A percentile compares a stretch with the other conserved stretches of the same genome.
Evolutionary conservation across 1,139 yeast species (phyloP).

Genomic region (Arxiozyma heterogenica): DNA sequence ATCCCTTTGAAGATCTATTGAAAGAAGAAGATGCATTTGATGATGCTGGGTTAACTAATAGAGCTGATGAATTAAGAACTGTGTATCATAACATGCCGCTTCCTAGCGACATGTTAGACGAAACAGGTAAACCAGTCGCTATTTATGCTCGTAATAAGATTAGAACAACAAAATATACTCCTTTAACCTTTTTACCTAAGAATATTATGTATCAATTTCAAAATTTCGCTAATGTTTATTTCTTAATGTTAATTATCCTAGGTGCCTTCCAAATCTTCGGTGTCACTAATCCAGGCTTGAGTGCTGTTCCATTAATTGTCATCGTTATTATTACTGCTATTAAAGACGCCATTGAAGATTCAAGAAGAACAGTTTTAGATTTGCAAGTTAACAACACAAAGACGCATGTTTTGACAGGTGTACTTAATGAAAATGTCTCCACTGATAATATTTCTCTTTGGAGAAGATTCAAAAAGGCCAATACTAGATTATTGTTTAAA

Average conservation of each 20-base stretch:
- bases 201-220: constrained; percentile 71
- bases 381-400: constrained; percentile 79
- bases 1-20: constrained; percentile 26
- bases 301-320: constrained; percentile 89
- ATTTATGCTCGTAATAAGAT: constrained; percentile 79
- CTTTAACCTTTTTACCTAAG: constrained; percentile 78
- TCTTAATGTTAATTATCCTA: constrained; percentile 68
- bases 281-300: constrained; percentile 78
- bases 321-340: constrained; percentile 82
- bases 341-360: constrained; percentile 92
- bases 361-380: constrained; percentile 71
- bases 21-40: constrained; percentile 17
- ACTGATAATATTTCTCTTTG: constrained; percentile 48
- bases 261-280: constrained; percentile 90
- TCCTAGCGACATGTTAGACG: constrained; percentile 55
- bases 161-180: constrained; percentile 93
- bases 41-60: constrained; percentile 24
- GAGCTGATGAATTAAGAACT: constrained; percentile 36
- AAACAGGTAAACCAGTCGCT: constrained; percentile 49
- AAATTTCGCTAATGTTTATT: constrained; percentile 84
- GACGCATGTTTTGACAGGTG: constrained; percentile 64
- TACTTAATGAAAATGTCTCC: constrained; percentile 69
- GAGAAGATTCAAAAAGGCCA: constrained; percentile 52
- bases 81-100: constrained; percentile 61
- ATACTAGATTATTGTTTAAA: constrained; percentile 31